Evolutionary conservation across 257 asterid genomes (phyloP).

Genomic region (Jaltomata sinuosa): DNA sequence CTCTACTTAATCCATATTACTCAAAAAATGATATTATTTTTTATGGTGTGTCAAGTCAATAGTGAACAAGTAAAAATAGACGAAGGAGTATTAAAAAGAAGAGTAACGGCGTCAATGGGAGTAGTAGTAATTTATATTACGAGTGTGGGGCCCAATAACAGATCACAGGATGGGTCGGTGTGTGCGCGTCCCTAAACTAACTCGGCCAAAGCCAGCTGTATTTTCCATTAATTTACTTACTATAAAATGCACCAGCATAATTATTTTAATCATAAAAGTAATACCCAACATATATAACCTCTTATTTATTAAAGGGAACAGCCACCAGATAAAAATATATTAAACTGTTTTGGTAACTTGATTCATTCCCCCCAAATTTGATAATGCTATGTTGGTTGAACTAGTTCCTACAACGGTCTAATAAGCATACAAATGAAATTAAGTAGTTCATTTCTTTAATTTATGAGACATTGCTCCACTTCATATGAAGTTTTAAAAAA

Average conservation of each 20-base stretch:
- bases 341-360: background rate
- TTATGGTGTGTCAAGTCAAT: no score
- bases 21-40: no score
- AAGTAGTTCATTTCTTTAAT: no score
- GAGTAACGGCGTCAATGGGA: constrained; percentile 1
- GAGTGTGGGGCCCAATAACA: constrained; percentile 10
- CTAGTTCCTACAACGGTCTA: background rate
- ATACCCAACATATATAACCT: background rate
- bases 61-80: no score
- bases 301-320: background rate
- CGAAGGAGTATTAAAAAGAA: no score
- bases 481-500: no score
- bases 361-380: background rate
- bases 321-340: background rate
- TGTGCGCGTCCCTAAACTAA: constrained; percentile 10
- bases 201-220: constrained; percentile 9
- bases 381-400: background rate
- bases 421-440: no score
- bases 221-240: background rate
- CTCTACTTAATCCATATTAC: no score
- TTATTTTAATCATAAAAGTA: background rate
- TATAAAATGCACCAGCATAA: background rate
- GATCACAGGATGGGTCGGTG: constrained; percentile 12
- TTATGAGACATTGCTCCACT: no score
- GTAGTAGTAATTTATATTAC: background rate